phyloP scores from a whole-genome alignment of 1,139 yeast genomes.

The Lipomyces yarrowii region DNA sequence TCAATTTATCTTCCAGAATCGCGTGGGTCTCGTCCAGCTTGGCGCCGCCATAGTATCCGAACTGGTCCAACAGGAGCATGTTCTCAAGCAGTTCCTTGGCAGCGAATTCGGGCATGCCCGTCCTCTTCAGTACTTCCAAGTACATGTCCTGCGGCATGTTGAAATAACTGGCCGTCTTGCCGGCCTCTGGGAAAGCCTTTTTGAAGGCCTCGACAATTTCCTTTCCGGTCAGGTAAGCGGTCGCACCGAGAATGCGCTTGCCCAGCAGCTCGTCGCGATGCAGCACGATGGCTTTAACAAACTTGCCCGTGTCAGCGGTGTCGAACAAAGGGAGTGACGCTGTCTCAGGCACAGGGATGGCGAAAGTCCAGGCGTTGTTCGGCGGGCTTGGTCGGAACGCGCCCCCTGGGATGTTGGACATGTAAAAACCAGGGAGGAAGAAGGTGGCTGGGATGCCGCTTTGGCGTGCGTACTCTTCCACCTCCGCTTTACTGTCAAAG shows the following conservation, averaged over 20 bases:
- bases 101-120: neutral
- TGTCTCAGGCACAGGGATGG: neutral
- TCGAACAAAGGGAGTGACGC: neutral
- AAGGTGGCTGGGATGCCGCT: conserved; percentile 1
- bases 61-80: neutral
- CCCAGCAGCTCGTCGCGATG: neutral
- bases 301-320: neutral
- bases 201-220: neutral
- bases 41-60: neutral
- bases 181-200: neutral
- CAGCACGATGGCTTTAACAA: neutral
- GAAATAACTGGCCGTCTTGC: neutral
- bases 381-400: neutral
- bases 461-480: neutral
- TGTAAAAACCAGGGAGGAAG: neutral
- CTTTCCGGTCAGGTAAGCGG: neutral
- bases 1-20: neutral
- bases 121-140: neutral
- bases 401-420: neutral
- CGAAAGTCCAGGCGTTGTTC: neutral
- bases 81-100: neutral
- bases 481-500: neutral
- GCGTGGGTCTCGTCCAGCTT: neutral
- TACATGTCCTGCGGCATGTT: neutral
- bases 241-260: neutral